Evolutionary conservation across 2,329 filamentous ascomycete species (phyloP).

Genomic region (Pseudofabraea citricarpa): DNA sequence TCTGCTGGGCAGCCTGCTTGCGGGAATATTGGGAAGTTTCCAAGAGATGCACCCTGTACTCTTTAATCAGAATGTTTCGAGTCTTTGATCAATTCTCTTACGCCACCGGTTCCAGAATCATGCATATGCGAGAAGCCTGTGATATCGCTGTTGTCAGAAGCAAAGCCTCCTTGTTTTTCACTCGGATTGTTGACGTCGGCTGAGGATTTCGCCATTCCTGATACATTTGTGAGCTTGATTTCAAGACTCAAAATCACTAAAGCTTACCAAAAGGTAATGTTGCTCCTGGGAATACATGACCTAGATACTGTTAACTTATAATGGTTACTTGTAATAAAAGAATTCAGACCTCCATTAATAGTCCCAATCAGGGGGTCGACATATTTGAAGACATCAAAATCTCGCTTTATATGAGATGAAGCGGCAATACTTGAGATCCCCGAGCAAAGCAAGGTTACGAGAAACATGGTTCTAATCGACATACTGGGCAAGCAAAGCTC

Average conservation of each 20-base stretch:
- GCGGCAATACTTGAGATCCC: background rate
- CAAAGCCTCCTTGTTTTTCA: conserved; percentile 53
- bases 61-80: background rate
- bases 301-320: conserved; percentile 6
- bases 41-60: conserved; percentile 49
- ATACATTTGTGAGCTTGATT: conserved; percentile 22
- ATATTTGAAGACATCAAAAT: conserved; percentile 33
- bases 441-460: background rate
- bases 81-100: conserved; percentile 2
- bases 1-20: conserved; percentile 57
- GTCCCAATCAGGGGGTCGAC: conserved; percentile 51
- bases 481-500: background rate
- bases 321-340: background rate
- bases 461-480: background rate
- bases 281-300: conserved; percentile 52
- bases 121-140: conserved; percentile 32
- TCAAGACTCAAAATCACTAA: conserved; percentile 20
- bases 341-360: conserved; percentile 39
- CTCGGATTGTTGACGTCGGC: conserved; percentile 44
- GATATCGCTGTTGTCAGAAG: conserved; percentile 37
- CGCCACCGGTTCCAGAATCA: conserved; percentile 40
- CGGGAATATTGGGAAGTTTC: conserved; percentile 70
- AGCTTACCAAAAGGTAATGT: conserved; percentile 43
- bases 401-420: background rate
- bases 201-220: conserved; percentile 40